Conservation (phyloP, 257 asterid species). For the Solanum pinnatisectum region DNA sequence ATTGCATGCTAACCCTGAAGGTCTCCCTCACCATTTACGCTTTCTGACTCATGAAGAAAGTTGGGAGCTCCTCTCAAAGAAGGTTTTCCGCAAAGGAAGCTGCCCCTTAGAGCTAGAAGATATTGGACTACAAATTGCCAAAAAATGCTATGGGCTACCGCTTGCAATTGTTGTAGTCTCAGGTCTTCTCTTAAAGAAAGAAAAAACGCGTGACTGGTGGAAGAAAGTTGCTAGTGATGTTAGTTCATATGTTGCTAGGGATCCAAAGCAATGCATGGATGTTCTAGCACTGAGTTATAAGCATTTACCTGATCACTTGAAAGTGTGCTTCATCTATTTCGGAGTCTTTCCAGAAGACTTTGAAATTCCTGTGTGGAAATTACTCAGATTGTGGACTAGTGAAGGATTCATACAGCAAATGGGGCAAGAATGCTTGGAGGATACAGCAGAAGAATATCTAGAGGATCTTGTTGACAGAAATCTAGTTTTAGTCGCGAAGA, state of each 20-base stretch:
- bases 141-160: slow-evolving; percentile 27
- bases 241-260: slow-evolving; percentile 12
- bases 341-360: slow-evolving; percentile 23
- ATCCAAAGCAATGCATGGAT: slow-evolving; percentile 20
- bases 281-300: slow-evolving; percentile 24
- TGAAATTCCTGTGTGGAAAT: slow-evolving; percentile 20
- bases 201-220: slow-evolving; percentile 21
- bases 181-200: slow-evolving; percentile 17
- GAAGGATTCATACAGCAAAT: slow-evolving; percentile 22
- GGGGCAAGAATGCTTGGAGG: slow-evolving; percentile 14
- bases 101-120: slow-evolving; percentile 18
- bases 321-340: slow-evolving; percentile 26
- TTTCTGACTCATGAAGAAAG: slow-evolving; percentile 19
- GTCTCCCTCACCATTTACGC: slow-evolving; percentile 8
- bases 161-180: slow-evolving; percentile 27
- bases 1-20: slow-evolving; percentile 11
- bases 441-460: slow-evolving; percentile 20
- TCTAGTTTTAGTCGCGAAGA: slow-evolving; percentile 10
- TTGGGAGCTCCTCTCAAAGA: slow-evolving; percentile 22
- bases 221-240: slow-evolving; percentile 13
- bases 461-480: slow-evolving; percentile 26
- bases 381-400: slow-evolving; percentile 24
- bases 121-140: slow-evolving; percentile 19
- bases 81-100: slow-evolving; percentile 5
- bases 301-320: slow-evolving; percentile 25